Evolutionary conservation across 2,329 filamentous ascomycete genomes (phyloP), one percentile per base, ranked within the genome.

Genomic region (Fusarium torreyae): DNA sequence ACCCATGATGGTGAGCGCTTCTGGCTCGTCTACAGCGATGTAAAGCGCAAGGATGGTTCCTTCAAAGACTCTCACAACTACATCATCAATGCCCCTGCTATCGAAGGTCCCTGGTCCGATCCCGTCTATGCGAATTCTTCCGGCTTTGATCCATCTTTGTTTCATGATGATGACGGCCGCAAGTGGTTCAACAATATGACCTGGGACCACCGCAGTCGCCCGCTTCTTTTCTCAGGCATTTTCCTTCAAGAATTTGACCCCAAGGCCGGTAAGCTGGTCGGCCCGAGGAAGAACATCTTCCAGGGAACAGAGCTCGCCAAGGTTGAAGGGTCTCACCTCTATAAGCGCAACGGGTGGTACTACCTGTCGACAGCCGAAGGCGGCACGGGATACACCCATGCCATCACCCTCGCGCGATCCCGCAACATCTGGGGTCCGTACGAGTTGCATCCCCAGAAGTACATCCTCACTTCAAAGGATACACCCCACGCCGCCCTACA

Each of bases 11-110:
- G 87, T 45, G 80, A 84, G 4, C 83, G 79, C 55, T 91, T 89
- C 77, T 90, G 85, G 83, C 84, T 91, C 7, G 88, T 90, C 3
- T 91, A 89, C 75, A 89, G 88, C 1, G 87, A 90, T 70, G 88
- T 91, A 17, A 91, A 90, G 78, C 87, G 88, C 67, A 90, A 90
- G 74, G 89, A 91, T 69, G 89, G 88, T 14, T 87, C 85, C 4
- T 90, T 89, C 82, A 89, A 89, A 75, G 88, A 90, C 70, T 83
- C 86, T 1, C 88, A 86, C 68, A 91, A 90, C 71, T 91, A 90
- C 73, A 89, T 91, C 60, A 85, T 91, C 54, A 85, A 74, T 34
- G 83, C 86, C 1, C 78, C 82, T 0, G 69, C 78, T 7, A 86
- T 90, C 54, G 82, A 86, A 38, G 88, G 88, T 0, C 87, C 88